phyloP scores from a whole-genome alignment of 441 rosid genomes.

The Hura crepitans region DNA sequence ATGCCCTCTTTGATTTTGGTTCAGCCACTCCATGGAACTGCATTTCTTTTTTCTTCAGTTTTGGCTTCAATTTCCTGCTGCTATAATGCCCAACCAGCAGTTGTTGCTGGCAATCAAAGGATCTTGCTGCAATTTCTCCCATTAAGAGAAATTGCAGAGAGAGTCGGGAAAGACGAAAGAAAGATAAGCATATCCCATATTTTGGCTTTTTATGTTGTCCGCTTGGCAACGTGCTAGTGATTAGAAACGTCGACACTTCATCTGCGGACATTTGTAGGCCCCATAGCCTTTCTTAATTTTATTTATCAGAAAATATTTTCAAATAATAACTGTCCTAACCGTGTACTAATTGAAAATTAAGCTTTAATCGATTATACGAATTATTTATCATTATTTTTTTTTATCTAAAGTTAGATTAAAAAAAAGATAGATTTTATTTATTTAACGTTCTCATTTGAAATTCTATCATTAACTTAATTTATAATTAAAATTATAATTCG shows the following conservation, averaged over 20 bases:
- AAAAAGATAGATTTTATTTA: too few relatives aligned
- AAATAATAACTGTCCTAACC: not conserved
- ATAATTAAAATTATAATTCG: too few relatives aligned
- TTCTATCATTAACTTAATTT: too few relatives aligned
- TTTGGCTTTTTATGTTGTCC: conserved; percentile 12
- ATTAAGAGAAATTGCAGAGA: not conserved
- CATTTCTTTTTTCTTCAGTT: too few relatives aligned
- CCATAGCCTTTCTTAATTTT: not conserved
- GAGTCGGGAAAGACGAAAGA: not conserved
- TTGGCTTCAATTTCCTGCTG: conserved; percentile 18
- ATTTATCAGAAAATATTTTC: not conserved
- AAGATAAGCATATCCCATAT: not conserved
- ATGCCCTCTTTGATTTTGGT: conserved; percentile 13
- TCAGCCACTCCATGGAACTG: too few relatives aligned
- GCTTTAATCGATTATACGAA: too few relatives aligned
- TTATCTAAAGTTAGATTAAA: too few relatives aligned
- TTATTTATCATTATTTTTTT: too few relatives aligned
- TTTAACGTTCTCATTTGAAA: too few relatives aligned
- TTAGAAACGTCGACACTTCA: conserved; percentile 4
- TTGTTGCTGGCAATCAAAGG: conserved; percentile 19
- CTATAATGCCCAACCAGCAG: conserved; percentile 13
- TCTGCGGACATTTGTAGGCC: not conserved
- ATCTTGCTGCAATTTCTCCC: conserved; percentile 31
- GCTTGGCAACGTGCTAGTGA: conserved; percentile 19
- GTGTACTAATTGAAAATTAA: not conserved